phyloP scores from a whole-genome alignment of 345 rosid genomes.

The Corchorus olitorius region DNA sequence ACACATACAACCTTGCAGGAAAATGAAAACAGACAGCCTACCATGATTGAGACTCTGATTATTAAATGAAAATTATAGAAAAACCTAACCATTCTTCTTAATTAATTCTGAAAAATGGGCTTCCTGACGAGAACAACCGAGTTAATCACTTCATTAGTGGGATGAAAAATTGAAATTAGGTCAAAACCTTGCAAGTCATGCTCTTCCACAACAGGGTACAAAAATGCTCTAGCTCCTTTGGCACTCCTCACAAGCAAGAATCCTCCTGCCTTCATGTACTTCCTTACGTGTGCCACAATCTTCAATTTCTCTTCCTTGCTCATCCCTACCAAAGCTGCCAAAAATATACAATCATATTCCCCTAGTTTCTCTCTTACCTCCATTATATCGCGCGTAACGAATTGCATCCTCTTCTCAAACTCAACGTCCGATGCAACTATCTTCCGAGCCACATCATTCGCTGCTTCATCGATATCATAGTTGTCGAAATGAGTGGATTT shows the following conservation, averaged over 20 bases:
- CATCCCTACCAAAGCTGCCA: conserved; percentile 53
- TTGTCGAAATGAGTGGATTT: conserved; percentile 36
- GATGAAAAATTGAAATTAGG: conserved; percentile 44
- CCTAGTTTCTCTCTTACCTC: conserved; percentile 33
- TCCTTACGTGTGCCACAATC: conserved; percentile 33
- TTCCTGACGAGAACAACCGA: conserved; percentile 41
- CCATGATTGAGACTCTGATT: too few relatives aligned
- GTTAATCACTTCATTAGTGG: conserved; percentile 37
- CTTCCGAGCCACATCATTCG: conserved; percentile 30
- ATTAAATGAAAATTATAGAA: too few relatives aligned
- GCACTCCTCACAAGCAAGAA: conserved; percentile 44
- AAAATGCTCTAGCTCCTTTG: conserved; percentile 41
- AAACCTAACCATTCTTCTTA: neutral
- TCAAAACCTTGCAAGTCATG: conserved; percentile 36
- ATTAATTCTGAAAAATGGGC: conserved; percentile 14
- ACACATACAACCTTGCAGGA: too few relatives aligned
- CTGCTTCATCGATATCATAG: conserved; percentile 36
- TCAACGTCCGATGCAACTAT: conserved; percentile 31
- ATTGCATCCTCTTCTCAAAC: conserved; percentile 41
- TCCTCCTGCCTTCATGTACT: conserved; percentile 40
- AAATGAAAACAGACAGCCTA: too few relatives aligned
- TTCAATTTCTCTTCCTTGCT: conserved; percentile 32
- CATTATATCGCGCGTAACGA: conserved; percentile 34
- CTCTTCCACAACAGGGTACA: conserved; percentile 42
- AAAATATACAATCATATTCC: conserved; percentile 42